Evolutionary conservation across 176 grass and related monocot species (phyloP).

Genomic region (Microstegium vimineum): DNA sequence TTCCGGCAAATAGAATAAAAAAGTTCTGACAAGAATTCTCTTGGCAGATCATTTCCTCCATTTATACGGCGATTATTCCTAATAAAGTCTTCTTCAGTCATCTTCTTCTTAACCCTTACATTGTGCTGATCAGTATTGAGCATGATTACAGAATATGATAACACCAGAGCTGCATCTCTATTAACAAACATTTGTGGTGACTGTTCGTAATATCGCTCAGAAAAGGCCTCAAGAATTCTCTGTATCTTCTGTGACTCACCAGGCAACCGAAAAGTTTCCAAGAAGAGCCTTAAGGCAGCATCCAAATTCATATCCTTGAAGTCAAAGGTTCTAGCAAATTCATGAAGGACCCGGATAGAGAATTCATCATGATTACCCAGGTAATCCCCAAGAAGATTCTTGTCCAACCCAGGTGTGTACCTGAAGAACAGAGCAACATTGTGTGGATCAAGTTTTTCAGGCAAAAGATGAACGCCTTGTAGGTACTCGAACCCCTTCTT

Average conservation of each 20-base stretch:
- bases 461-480: constrained; percentile 85
- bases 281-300: constrained; percentile 84
- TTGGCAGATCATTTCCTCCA: constrained; percentile 84
- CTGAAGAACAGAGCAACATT: constrained; percentile 88
- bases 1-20: constrained; percentile 90
- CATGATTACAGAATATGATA: constrained; percentile 97
- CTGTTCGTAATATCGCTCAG: constrained; percentile 95
- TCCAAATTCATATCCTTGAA: constrained; percentile 96
- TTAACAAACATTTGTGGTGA: constrained; percentile 83
- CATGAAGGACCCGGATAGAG: constrained; percentile 74
- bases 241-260: constrained; percentile 99
- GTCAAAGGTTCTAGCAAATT: constrained; percentile 95
- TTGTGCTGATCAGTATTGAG: constrained; percentile 98
- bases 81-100: constrained; percentile 99
- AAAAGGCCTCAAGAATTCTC: constrained; percentile 93
- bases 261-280: constrained; percentile 94
- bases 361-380: constrained; percentile 95
- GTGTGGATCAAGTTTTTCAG: constrained; percentile 82
- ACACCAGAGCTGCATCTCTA: constrained; percentile 79
- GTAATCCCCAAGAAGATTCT: constrained; percentile 92
- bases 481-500: constrained; percentile 95
- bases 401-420: constrained; percentile 84
- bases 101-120: constrained; percentile 96
- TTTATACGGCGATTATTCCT: constrained; percentile 93
- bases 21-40: constrained; percentile 75